Evolutionary conservation across 2,329 filamentous ascomycete genomes (phyloP).

Genomic region (Passalora sequoiae): DNA sequence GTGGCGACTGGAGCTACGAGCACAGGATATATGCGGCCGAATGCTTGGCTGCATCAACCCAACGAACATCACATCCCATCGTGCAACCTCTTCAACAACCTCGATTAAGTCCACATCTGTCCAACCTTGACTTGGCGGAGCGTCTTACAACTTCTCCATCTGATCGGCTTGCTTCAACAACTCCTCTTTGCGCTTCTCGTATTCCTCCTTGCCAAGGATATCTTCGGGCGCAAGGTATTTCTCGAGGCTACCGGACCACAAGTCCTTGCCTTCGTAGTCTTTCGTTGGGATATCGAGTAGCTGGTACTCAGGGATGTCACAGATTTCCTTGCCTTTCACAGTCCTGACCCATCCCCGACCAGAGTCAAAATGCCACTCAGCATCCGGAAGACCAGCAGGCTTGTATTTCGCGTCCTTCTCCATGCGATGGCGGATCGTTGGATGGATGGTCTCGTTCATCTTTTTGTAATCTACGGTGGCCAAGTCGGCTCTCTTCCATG

Average conservation of each 20-base stretch:
- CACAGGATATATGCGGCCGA: too few species aligned
- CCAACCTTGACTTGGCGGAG: not conserved
- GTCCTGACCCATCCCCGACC: not conserved
- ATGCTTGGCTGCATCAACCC: too few species aligned
- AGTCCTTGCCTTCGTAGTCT: constrained; percentile 1
- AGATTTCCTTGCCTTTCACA: not conserved
- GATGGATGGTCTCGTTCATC: constrained; percentile 17
- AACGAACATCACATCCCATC: too few species aligned
- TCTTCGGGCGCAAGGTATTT: constrained; percentile 4
- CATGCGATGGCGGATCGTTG: constrained; percentile 13
- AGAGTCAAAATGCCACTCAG: not conserved
- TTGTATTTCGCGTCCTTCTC: not conserved
- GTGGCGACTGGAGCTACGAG: too few species aligned
- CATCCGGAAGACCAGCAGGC: not conserved
- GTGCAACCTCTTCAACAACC: too few species aligned
- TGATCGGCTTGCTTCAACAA: not conserved
- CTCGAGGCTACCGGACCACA: constrained; percentile 4
- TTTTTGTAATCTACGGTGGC: constrained; percentile 1
- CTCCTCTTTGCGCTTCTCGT: not conserved
- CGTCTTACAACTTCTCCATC: not conserved
- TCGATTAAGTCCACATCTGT: too few species aligned
- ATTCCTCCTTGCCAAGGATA: not conserved
- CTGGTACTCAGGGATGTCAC: constrained; percentile 1
- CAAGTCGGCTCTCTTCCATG: constrained; percentile 6
- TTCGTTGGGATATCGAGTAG: not conserved